Evolutionary conservation across 148 eudicot genomes (phyloP), one percentile per base, ranked within the genome.

Genomic region (Silene conica): DNA sequence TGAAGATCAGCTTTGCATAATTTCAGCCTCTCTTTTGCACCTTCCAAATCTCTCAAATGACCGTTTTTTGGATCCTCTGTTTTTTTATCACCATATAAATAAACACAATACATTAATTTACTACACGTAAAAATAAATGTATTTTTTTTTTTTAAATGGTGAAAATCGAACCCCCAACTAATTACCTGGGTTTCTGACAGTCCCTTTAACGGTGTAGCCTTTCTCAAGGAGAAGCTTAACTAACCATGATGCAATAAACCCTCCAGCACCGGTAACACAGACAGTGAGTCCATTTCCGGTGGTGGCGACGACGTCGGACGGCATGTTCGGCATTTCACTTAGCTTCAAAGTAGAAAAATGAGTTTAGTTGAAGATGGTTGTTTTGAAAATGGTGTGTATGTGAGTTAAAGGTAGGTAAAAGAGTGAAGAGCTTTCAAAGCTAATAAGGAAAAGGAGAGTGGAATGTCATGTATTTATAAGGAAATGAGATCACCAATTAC

Each of bases 261-360:
- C 98, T 5, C 95, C 97, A 65, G 98, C 98, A 31, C 98, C 98
- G 69, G 98, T 94, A 52, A 94, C 97, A 61, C 98, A 93, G 0
- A 91, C 86, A 34, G 84, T 80, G 61, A 79, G 80, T 57, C 85
- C 91, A 67, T 84, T 72, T 64, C 76, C 79, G 69, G 73, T 26
- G 57, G 68, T 26, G 57, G 68, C 43, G 22, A 31, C 26, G 65
- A 22, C 67, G 63, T 71, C 83, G 0, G 77, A 72, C 6, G 83
- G 83, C 83, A 80, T 80, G 34, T 80, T 71, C 8, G 56, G 74
- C 14, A 15, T 56, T 75, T 73, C 6, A 57, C 14, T n/a, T n/a
- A n/a, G n/a, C n/a, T 76, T 31, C 5, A 2, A 31, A 31, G 8
- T 38, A 1, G 23, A 16, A 22, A 11, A 16, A 43, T 15, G 23